Base-by-base conservation (phyloP, 208 protist genomes). In the Acanthamoeba polyphaga region DNA sequence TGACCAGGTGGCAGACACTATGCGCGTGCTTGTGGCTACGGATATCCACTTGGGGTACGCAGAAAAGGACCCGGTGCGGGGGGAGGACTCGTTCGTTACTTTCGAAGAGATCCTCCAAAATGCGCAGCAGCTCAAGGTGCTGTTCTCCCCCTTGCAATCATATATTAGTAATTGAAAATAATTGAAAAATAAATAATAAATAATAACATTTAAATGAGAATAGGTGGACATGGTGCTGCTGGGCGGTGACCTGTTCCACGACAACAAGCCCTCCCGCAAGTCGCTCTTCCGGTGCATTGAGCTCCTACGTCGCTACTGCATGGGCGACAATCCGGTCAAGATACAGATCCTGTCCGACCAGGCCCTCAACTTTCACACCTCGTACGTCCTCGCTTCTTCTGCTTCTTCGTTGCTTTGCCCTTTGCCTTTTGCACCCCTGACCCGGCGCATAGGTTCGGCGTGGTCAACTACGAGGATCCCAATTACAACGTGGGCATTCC, bases 181-280 rank as follows among this genome's bases (percentile, higher is more conserved):
- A 60, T 60, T n/a, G n/a, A n/a, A n/a, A 58, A 60, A 60, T 60
- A 24, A 24, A 60, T 60, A 60, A 46, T 38, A 43, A n/a, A 46
- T 78, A 46, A 19, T 78, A n/a, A 15, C 38, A 19, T 0, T 9
- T n/a, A 82, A 22, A 17, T 94, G 60, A 1, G 15, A 9, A n/a
- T 32, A 99, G 91, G 99, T 99, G 0, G 99, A 99, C 96, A 98
- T 99, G 19, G 96, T 99, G 84, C 97, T 99, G 1, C 97, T 99
- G 22, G 99, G 99, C 29, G 99, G 99, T 17, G 99, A 99, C 95
- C 97, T 99, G 15, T 99, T 99, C 94, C 99, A 99, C 97, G 99
- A 99, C 68, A 99, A 99, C 96, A 99, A 99, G 96, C 99, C 99
- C 0, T 99, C 98, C 46, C 97, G 99, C 32, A 95, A 97, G 43